Conservation (phyloP, 768 basidiomycete genomes). For the Podaxis pistillaris region DNA sequence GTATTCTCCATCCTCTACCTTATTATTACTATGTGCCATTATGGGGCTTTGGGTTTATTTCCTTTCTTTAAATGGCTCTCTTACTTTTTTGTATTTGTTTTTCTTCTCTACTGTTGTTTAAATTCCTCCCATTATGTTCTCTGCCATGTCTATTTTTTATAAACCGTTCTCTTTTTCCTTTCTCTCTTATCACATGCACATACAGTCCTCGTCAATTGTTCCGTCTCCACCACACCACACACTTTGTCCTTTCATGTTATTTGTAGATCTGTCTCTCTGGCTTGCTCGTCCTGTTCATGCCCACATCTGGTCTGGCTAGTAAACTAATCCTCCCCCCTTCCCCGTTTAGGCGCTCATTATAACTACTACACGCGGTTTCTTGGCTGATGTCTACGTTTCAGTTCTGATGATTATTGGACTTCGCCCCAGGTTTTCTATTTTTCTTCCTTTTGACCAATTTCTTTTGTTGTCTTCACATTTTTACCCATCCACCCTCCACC, state of each 20-base stretch:
- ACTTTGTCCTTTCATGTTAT: not conserved
- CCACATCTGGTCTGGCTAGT: not conserved
- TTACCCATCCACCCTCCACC: not conserved
- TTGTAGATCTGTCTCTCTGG: no score
- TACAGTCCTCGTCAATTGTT: not conserved
- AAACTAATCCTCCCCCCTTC: not conserved
- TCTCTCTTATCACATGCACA: not conserved
- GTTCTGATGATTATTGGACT: not conserved
- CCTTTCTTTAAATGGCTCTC: not conserved
- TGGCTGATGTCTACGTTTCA: not conserved
- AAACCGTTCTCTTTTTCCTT: conserved; percentile 1
- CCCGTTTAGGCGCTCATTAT: not conserved
- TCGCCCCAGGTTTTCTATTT: not conserved
- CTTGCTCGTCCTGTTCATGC: not conserved
- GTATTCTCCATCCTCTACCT: conserved; percentile 7
- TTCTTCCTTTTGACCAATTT: not conserved
- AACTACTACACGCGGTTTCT: not conserved
- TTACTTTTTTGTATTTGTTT: conserved; percentile 7
- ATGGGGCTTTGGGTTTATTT: conserved; percentile 13
- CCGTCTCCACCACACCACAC: not conserved
- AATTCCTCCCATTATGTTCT: not conserved
- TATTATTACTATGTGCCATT: conserved; percentile 15
- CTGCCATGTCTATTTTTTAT: not conserved
- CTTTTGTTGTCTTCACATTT: no score
- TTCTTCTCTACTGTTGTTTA: conserved; percentile 3